A percentile compares a stretch with the other conserved stretches of the same genome.
Conservation (phyloP, 192 early-diverging fungal genomes). For the Piromyces finnis region DNA sequence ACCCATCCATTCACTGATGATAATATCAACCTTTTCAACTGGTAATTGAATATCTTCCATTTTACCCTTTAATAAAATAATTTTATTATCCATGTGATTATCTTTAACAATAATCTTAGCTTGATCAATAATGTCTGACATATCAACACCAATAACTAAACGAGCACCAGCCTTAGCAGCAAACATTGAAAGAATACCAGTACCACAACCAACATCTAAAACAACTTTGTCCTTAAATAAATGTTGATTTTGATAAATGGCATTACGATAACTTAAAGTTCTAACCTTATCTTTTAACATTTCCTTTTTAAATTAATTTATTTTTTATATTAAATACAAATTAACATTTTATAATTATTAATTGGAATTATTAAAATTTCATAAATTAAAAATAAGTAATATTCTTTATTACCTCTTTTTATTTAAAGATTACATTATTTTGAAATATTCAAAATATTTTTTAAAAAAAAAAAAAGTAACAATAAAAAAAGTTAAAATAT, state of each 20-base stretch:
- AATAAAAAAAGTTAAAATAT: no score
- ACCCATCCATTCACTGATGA: slow-evolving; percentile 99
- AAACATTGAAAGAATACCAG: slow-evolving; percentile 97
- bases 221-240: slow-evolving; percentile 79
- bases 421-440: no score
- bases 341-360: no score
- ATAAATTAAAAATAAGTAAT: no score
- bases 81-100: slow-evolving; percentile 74
- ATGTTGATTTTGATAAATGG: slow-evolving; percentile 89
- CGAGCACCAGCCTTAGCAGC: slow-evolving; percentile 96
- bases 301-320: slow-evolving; percentile 27
- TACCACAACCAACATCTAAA: slow-evolving; percentile 98
- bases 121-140: slow-evolving; percentile 94
- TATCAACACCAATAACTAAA: slow-evolving; percentile 88
- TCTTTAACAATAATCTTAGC: slow-evolving; percentile 84
- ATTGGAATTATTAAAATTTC: no score
- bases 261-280: slow-evolving; percentile 77
- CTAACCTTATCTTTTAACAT: slow-evolving; percentile 98
- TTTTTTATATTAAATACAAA: no score
- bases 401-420: no score
- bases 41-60: slow-evolving; percentile 94
- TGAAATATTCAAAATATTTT: no score
- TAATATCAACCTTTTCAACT: slow-evolving; percentile 92
- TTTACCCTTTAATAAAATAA: slow-evolving; percentile 84
- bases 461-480: no score